phyloP scores from a whole-genome alignment of 1,139 yeast genomes.

The Yamadazyma sp. region DNA sequence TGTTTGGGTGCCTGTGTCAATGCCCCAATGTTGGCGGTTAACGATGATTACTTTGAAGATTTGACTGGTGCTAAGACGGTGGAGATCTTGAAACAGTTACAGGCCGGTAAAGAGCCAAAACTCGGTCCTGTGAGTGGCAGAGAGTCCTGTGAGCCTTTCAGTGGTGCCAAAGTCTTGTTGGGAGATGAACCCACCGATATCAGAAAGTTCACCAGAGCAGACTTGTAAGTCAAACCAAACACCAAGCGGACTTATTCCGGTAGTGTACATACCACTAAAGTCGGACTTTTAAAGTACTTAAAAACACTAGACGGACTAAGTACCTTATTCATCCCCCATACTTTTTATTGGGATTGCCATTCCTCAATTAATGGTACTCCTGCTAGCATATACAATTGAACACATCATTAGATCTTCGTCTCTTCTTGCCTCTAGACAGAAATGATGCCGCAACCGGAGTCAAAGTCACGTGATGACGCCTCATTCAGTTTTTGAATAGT shows the following conservation, averaged over 20 bases:
- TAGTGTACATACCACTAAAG: no score
- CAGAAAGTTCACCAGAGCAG: slow-evolving; percentile 46
- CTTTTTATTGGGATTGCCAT: background rate
- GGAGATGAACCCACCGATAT: slow-evolving; percentile 67
- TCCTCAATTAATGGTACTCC: slow-evolving; percentile 1
- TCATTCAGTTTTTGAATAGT: background rate
- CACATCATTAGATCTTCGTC: no score
- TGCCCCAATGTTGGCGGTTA: slow-evolving; percentile 85
- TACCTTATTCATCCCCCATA: background rate
- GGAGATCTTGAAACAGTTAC: slow-evolving; percentile 61
- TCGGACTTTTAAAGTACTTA: no score
- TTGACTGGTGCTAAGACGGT: slow-evolving; percentile 68
- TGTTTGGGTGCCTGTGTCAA: slow-evolving; percentile 92
- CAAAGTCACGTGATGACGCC: slow-evolving; percentile 1
- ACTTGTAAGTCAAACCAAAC: slow-evolving; percentile 24
- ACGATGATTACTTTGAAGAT: slow-evolving; percentile 84
- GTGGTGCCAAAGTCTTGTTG: slow-evolving; percentile 66
- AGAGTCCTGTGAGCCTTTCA: slow-evolving; percentile 72
- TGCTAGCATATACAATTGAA: slow-evolving; percentile 1
- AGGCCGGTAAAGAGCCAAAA: slow-evolving; percentile 59
- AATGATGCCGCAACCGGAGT: slow-evolving; percentile 2
- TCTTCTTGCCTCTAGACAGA: no score
- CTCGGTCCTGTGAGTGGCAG: slow-evolving; percentile 74
- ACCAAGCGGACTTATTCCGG: no score
- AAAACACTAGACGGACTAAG: no score